Conservation (phyloP, 2,329 filamentous ascomycete species). For the Diaporthe velutina region DNA sequence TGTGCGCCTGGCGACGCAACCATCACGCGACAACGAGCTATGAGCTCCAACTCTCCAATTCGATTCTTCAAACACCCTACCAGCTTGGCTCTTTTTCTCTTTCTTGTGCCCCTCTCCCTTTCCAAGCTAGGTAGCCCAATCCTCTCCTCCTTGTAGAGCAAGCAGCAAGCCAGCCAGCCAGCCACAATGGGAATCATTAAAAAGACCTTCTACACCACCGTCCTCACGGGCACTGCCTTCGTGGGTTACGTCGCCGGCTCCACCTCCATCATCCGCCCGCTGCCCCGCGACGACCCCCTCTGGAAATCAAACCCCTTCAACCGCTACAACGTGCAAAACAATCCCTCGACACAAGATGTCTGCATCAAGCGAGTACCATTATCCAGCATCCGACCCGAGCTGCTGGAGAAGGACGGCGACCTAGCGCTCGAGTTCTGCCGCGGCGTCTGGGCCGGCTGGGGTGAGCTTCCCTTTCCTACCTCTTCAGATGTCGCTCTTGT, state of each 20-base stretch:
- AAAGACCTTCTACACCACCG: conserved; percentile 59
- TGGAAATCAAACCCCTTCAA: conserved; percentile 69
- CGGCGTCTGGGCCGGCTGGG: conserved; percentile 75
- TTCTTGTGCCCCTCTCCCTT: not conserved
- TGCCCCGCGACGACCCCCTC: conserved; percentile 70
- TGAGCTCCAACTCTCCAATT: not conserved
- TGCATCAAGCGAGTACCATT: conserved; percentile 74
- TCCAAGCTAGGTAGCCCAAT: not conserved
- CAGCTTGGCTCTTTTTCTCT: not conserved
- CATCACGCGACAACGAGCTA: conserved; percentile 14
- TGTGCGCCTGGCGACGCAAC: not conserved
- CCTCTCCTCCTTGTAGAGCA: not conserved
- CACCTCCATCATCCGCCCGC: conserved; percentile 69
- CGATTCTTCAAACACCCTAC: not conserved
- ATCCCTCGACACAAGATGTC: conserved; percentile 74
- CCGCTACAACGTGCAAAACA: conserved; percentile 72
- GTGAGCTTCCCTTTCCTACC: conserved; percentile 55
- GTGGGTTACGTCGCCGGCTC: conserved; percentile 65
- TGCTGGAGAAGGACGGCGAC: conserved; percentile 70
- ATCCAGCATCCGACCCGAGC: conserved; percentile 72
- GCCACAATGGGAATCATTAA: conserved; percentile 66
- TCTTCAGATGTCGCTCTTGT: not conserved
- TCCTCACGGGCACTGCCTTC: conserved; percentile 64
- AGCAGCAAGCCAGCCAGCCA: conserved; percentile 18
- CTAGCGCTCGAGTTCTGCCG: conserved; percentile 76